These are phyloP conservation scores for Brassica carinata DNA, from an alignment of 345 rosid genomes.

Conservation along the genomic window DNA sequence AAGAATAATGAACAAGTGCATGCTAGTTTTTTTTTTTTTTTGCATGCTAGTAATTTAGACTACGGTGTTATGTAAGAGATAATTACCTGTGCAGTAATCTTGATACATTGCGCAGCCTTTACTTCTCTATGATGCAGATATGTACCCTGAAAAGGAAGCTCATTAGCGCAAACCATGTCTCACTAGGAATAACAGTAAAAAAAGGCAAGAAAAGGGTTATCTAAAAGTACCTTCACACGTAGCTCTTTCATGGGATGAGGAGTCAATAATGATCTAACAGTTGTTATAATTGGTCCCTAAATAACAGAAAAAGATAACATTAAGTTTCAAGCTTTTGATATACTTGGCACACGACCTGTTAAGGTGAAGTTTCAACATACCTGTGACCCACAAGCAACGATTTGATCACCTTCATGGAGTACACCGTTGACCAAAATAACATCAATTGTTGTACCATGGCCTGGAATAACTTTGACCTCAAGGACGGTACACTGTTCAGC, in stretches of 20 bases:
- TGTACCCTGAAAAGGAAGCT: conserved; percentile 61
- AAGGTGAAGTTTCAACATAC: conserved; percentile 46
- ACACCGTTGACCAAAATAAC: conserved; percentile 87
- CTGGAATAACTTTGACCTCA: conserved; percentile 94
- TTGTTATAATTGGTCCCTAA: conserved; percentile 81
- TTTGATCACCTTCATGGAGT: conserved; percentile 92
- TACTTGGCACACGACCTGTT: conserved; percentile 18
- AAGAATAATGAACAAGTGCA: background rate
- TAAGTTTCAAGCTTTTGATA: background rate
- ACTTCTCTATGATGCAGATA: conserved; percentile 81
- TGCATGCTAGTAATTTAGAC: conserved; percentile 1
- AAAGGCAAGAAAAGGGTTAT: background rate
- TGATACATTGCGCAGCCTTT: conserved; percentile 96
- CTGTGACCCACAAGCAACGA: conserved; percentile 93
- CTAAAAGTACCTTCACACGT: conserved; percentile 70
- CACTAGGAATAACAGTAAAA: background rate
- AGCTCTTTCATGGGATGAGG: conserved; percentile 99
- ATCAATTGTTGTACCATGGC: conserved; percentile 92
- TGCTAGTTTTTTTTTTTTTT: too few relatives aligned
- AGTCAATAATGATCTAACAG: conserved; percentile 80
- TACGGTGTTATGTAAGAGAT: background rate
- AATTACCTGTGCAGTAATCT: conserved; percentile 83
- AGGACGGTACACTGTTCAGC: conserved; percentile 82
- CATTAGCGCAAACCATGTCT: conserved; percentile 31
- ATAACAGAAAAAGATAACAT: conserved; percentile 17